Percentiles rank a stretch among this genome's conserved stretches.
phyloP scores from a whole-genome alignment of 1,284 basidiomycete species.

The Rugosomyces carneus region DNA sequence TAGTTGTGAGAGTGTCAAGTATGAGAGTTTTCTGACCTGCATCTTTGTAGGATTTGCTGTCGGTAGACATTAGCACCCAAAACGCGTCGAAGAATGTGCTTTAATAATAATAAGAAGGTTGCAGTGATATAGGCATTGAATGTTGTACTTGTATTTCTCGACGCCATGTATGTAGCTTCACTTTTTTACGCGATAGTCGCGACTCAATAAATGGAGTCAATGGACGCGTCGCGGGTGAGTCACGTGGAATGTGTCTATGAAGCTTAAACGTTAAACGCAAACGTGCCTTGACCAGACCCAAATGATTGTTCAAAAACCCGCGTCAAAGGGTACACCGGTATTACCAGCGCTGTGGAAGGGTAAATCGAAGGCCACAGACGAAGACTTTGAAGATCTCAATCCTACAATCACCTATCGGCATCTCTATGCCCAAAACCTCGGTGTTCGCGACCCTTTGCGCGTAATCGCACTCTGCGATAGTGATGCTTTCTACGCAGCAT shows the following conservation, averaged over 20 bases:
- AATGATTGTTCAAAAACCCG: no score
- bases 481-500: conserved; percentile 90
- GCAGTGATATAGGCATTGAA: no score
- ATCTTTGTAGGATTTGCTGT: conserved; percentile 33
- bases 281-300: no score
- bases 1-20: no score
- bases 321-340: background rate
- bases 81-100: conserved; percentile 15
- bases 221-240: no score
- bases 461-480: conserved; percentile 90
- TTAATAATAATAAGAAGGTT: no score
- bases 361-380: conserved; percentile 39
- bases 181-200: background rate
- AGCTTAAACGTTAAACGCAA: no score
- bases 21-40: no score
- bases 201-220: background rate
- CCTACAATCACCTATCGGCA: conserved; percentile 72
- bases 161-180: background rate
- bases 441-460: conserved; percentile 64
- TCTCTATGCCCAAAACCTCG: conserved; percentile 54
- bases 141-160: background rate
- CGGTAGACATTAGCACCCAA: conserved; percentile 34
- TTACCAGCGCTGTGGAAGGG: conserved; percentile 33
- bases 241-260: no score
- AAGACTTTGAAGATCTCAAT: conserved; percentile 52